Evolutionary conservation across 106 monocot species (phyloP).

Genomic region (Ottelia alismoides): DNA sequence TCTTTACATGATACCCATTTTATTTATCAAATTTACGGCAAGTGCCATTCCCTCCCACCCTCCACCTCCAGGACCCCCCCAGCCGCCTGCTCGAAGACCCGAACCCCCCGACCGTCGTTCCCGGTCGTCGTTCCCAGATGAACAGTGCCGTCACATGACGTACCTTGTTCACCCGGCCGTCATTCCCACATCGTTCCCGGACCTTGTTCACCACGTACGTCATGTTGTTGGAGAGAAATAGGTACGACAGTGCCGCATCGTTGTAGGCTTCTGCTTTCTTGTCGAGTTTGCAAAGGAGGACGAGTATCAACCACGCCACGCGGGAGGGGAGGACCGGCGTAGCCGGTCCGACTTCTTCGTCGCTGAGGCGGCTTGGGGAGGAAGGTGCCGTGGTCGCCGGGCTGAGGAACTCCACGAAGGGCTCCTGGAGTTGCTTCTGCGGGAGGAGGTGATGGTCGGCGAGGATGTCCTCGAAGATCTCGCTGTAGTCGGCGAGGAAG

Average conservation of each 20-base stretch:
- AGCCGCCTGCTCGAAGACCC: no score
- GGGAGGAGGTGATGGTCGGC: constrained; percentile 14
- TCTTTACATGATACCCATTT: no score
- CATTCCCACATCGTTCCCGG: no score
- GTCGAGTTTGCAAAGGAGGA: constrained; percentile 49
- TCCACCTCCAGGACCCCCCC: no score
- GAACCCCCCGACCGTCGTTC: no score
- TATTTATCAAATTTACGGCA: no score
- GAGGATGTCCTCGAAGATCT: constrained; percentile 25
- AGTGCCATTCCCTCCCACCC: no score
- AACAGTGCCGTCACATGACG: no score
- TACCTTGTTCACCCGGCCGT: no score
- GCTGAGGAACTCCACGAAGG: no score
- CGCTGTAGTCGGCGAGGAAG: no score
- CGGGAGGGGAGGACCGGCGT: neutral
- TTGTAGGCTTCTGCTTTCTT: constrained; percentile 22
- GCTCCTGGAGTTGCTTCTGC: neutral
- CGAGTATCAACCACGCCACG: constrained; percentile 32
- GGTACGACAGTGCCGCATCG: constrained; percentile 28
- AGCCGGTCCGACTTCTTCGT: neutral
- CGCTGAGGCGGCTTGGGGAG: neutral
- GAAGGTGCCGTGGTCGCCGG: neutral
- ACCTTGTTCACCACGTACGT: constrained; percentile 39
- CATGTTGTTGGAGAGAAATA: constrained; percentile 52
- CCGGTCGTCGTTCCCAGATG: no score